Evolutionary conservation across 345 rosid genomes (phyloP).

Genomic region (Pseudoturritis turrita): DNA sequence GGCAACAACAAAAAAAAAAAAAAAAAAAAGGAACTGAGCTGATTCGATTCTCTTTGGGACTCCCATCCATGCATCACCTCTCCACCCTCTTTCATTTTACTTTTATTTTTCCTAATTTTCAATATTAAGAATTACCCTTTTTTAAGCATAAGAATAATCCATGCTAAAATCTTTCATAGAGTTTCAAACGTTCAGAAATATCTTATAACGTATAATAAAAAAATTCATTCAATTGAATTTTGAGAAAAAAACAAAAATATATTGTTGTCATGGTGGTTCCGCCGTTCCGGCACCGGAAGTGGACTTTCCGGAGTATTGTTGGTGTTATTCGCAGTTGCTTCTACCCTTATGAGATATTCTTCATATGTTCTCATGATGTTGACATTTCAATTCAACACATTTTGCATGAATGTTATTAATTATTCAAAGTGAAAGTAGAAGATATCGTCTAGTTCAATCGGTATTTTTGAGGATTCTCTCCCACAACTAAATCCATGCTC

Average conservation of each 20-base stretch:
- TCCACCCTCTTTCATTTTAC: constrained; percentile 13
- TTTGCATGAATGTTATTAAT: neutral
- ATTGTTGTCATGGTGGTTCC: neutral
- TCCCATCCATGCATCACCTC: constrained; percentile 41
- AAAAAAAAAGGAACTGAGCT: constrained; percentile 28
- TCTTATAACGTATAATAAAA: neutral
- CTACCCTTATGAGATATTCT: no score
- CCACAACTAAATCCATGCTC: no score
- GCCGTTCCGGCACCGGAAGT: neutral
- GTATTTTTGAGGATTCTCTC: no score
- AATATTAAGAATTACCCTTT: neutral
- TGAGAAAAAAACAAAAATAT: no score
- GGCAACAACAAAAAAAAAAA: constrained; percentile 8
- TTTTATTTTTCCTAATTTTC: neutral
- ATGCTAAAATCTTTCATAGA: neutral
- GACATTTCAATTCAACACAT: no score
- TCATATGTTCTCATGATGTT: no score
- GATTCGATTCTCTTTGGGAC: constrained; percentile 40
- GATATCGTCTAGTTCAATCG: neutral
- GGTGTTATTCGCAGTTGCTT: no score
- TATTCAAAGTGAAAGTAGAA: neutral
- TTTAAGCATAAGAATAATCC: neutral
- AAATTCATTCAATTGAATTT: neutral
- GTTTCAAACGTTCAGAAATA: neutral
- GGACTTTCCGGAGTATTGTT: no score